Conservation (phyloP, 345 rosid genomes). For the Brassica incana region DNA sequence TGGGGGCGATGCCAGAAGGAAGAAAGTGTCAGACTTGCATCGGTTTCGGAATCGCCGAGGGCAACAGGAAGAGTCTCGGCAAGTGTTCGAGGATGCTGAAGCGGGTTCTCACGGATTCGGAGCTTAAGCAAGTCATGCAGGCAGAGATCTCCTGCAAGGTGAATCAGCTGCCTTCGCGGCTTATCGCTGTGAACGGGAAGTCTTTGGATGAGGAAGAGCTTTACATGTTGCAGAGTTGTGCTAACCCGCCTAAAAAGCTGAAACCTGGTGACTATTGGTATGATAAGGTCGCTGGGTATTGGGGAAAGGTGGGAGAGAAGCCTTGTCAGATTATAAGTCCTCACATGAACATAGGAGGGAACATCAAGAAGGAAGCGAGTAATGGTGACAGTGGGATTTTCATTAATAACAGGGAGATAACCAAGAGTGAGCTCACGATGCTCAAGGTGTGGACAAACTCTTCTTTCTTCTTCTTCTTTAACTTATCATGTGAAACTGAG, state of each 20-base stretch:
- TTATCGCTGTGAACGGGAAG: slow-evolving; percentile 56
- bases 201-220: slow-evolving; percentile 54
- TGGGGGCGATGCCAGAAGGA: slow-evolving; percentile 94
- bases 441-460: slow-evolving; percentile 55
- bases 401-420: slow-evolving; percentile 70
- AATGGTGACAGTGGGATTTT: slow-evolving; percentile 63
- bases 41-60: slow-evolving; percentile 63
- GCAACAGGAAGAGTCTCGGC: slow-evolving; percentile 57
- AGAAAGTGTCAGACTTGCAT: slow-evolving; percentile 80
- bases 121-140: slow-evolving; percentile 59
- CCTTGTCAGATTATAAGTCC: slow-evolving; percentile 80
- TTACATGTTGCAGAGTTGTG: slow-evolving; percentile 53
- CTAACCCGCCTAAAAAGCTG: slow-evolving; percentile 69
- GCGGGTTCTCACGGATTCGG: slow-evolving; percentile 47
- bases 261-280: slow-evolving; percentile 87
- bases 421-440: slow-evolving; percentile 60
- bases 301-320: slow-evolving; percentile 94
- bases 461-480: neutral
- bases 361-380: slow-evolving; percentile 52
- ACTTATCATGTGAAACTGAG: neutral
- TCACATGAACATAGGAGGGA: slow-evolving; percentile 55
- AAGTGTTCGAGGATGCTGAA: slow-evolving; percentile 63
- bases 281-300: slow-evolving; percentile 72
- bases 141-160: slow-evolving; percentile 56
- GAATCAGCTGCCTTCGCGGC: slow-evolving; percentile 75